A percentile compares a stretch with the other conserved stretches of the same genome.
Evolutionary conservation across 2,329 filamentous ascomycete genomes (phyloP).

Genomic region (Metarhizium humberi): DNA sequence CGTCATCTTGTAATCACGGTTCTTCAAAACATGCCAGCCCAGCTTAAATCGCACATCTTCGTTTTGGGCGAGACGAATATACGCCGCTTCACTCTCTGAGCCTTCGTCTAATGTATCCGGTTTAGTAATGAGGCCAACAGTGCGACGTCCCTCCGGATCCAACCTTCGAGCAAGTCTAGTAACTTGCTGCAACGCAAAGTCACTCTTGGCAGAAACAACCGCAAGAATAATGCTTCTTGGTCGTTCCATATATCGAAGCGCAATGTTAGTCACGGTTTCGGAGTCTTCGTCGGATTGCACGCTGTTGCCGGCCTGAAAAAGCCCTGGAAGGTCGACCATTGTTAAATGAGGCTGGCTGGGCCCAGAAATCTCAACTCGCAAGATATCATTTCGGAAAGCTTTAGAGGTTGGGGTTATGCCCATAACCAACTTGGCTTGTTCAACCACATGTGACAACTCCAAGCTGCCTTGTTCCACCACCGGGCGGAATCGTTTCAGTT

Average conservation of each 20-base stretch:
- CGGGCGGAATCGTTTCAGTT: conserved; percentile 16
- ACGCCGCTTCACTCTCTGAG: conserved; percentile 30
- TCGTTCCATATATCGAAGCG: conserved; percentile 47
- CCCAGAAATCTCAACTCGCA: conserved; percentile 37
- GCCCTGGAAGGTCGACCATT: conserved; percentile 48
- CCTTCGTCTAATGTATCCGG: conserved; percentile 29
- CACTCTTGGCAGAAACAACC: conserved; percentile 43
- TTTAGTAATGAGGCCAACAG: conserved; percentile 49
- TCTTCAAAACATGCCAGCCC: conserved; percentile 44
- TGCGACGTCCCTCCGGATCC: conserved; percentile 27
- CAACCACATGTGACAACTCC: conserved; percentile 25
- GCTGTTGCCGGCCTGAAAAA: conserved; percentile 38
- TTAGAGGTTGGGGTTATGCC: conserved; percentile 27
- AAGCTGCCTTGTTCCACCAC: conserved; percentile 6
- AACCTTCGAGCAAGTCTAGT: conserved; percentile 28
- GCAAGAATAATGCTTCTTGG: conserved; percentile 50
- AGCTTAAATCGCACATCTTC: conserved; percentile 35
- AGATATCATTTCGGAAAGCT: conserved; percentile 35
- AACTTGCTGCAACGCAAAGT: conserved; percentile 50
- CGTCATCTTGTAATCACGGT: conserved; percentile 27
- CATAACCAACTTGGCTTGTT: conserved; percentile 36
- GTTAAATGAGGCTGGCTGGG: conserved; percentile 43
- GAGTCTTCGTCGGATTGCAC: conserved; percentile 34
- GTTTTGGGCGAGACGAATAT: conserved; percentile 33
- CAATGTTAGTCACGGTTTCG: conserved; percentile 34